Base-by-base conservation (phyloP, 2,329 filamentous ascomycete genomes). In the Rhytidhysteron rufulum region DNA sequence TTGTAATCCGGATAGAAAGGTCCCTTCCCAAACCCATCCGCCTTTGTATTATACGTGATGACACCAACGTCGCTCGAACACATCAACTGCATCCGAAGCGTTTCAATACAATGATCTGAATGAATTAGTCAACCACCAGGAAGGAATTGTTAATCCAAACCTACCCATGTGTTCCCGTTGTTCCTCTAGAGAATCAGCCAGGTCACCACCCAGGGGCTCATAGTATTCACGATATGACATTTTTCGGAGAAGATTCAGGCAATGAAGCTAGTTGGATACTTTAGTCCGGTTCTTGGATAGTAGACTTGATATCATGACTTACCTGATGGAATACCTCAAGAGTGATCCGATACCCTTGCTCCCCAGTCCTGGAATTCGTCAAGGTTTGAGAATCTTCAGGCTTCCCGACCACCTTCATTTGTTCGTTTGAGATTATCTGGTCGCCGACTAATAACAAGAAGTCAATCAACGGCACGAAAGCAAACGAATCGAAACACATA, bases 241-340 rank as follows among this genome's bases (percentile, higher is more conserved):
- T 13, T 15, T 6, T 34, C 10, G 8, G 22, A 15, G 30, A 18
- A 9, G 30, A 33, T 5, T 15, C 20, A 16, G 40, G 24, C 4
- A 17, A 27, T 27, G 24, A 8, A 24, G n/a, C 3, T 17, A 32
- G 22, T 21, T n/a, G 24, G 13, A 27, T 27, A 27, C 13, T 8
- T 27, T 27, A 27, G 24, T 27, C 13, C 7, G 13, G 24, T 8
- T 13, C 24, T 7, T 8, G 7, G 24, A 27, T 27, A 16, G 13
- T 8, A 27, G 24, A 27, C 13, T 27, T 51, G 50, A 76, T 75
- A 27, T 75, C 60, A 55, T 73, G 76, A 51, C 75, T 73, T 24
- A 77, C 64, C 50, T 75, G 75, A 56, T 80, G 77, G 58, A 80
- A 79, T 0, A 78, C 75, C 51, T 80, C 75, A 3, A 80, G 61